Base-by-base conservation (phyloP, 305 asterid genomes). In the Fraxinus ornus region DNA sequence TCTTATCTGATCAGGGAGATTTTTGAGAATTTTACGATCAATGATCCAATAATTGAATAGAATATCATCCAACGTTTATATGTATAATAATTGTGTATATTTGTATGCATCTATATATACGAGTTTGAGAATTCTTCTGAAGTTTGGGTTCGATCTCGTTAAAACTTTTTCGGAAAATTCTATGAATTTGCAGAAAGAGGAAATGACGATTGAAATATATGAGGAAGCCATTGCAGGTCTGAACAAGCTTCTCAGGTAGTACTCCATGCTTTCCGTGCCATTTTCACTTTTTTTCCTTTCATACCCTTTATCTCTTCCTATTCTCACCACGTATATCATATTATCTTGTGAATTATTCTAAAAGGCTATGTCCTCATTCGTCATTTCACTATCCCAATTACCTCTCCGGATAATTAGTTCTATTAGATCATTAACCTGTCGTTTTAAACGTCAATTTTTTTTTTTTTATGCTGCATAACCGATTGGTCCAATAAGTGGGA, bases 141-240 rank as follows among this genome's bases (percentile, higher is more conserved):
- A 8, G 26, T 22, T 21, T 21, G 15, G 19, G 60, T 7, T 2
- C 6, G 8, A 13, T 5, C 64, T 22, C 39, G 9, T 70, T n/a
- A 55, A 55, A n/a, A 52, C 8, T 49, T 28, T 78, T 37, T 19
- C 4, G 2, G 30, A 77, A 39, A 47, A 13, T 80, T 37, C 2
- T 60, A 62, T 47, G 78, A 80, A 83, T 85, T 74, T 88, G 88
- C 90, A 94, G 98, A 87, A 74, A 79, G 91, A 89, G 82, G 94
- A 91, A 82, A 91, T 91, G 93, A 91, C 88, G 57, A 90, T 85
- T 55, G 93, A 88, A 39, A 79, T 83, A 4, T 91, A 89, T 82
- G 97, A 94, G 88, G 98, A 90, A 83, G 98, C 98, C 92, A 92
- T 94, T 79, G 94, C 91, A 47, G 95, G 93, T 78, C 89, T 94